Conservation (phyloP, 1,139 yeast species). For the Geotrichum candidum region DNA sequence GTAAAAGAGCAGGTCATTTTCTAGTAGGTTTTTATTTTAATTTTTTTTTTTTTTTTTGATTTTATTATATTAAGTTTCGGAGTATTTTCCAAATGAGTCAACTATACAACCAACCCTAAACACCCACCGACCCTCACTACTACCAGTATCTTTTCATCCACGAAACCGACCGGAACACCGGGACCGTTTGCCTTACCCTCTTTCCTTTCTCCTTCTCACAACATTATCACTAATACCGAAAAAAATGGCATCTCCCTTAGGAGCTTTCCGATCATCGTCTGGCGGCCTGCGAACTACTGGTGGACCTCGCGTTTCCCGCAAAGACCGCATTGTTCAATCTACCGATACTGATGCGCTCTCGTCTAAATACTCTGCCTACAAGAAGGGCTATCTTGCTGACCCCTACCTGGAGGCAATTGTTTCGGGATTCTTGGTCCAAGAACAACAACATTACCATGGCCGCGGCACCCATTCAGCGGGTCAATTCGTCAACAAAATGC, state of each 20-base stretch:
- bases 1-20: too few species aligned
- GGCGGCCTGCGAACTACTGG: background rate
- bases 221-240: background rate
- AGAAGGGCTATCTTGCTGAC: slow-evolving; percentile 53
- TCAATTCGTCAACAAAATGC: slow-evolving; percentile 49
- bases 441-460: slow-evolving; percentile 22
- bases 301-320: slow-evolving; percentile 15
- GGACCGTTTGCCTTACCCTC: background rate
- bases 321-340: slow-evolving; percentile 51
- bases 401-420: slow-evolving; percentile 43
- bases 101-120: background rate
- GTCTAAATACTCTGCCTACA: slow-evolving; percentile 58
- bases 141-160: background rate
- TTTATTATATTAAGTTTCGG: too few species aligned
- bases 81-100: slow-evolving; percentile 2
- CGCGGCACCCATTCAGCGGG: slow-evolving; percentile 21
- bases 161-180: background rate
- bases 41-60: background rate
- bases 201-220: too few species aligned
- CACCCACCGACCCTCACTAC: background rate
- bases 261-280: background rate
- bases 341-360: slow-evolving; percentile 86
- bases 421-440: background rate
- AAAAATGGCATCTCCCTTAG: slow-evolving; percentile 5
- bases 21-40: background rate